phyloP scores from a whole-genome alignment of 2,329 filamentous ascomycete genomes.

The Cercospora sojina region DNA sequence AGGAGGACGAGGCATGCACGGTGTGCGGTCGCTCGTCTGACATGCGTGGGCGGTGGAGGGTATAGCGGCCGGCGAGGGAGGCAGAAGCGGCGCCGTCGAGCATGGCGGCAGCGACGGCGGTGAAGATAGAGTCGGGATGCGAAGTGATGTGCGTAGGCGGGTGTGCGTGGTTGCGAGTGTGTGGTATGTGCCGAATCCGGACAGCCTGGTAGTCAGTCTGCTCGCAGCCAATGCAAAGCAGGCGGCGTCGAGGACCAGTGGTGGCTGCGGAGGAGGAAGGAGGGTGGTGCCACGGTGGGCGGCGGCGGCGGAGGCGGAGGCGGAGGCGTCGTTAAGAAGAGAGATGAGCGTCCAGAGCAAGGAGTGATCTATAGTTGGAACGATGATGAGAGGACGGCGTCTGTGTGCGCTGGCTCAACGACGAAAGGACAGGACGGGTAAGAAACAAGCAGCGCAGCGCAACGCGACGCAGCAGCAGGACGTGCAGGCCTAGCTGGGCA shows the following conservation, averaged over 20 bases:
- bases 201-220: neutral
- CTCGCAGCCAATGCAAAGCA: neutral
- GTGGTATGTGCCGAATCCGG: neutral
- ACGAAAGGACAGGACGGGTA: neutral
- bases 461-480: neutral
- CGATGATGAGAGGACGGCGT: neutral
- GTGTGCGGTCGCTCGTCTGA: constrained; percentile 28
- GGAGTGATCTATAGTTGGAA: constrained; percentile 1
- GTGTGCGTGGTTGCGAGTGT: neutral
- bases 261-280: neutral
- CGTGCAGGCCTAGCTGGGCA: neutral
- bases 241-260: neutral
- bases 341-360: neutral
- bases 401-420: neutral
- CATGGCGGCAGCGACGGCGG: neutral
- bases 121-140: neutral
- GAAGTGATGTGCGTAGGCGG: neutral
- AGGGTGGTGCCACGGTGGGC: neutral
- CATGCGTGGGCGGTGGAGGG: constrained; percentile 6
- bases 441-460: neutral
- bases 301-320: neutral
- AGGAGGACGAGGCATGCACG: constrained; percentile 26
- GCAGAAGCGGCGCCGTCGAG: constrained; percentile 3
- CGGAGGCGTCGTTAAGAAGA: neutral
- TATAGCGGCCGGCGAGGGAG: neutral